phyloP scores from a whole-genome alignment of 345 rosid genomes.

The Hypericum perforatum region DNA sequence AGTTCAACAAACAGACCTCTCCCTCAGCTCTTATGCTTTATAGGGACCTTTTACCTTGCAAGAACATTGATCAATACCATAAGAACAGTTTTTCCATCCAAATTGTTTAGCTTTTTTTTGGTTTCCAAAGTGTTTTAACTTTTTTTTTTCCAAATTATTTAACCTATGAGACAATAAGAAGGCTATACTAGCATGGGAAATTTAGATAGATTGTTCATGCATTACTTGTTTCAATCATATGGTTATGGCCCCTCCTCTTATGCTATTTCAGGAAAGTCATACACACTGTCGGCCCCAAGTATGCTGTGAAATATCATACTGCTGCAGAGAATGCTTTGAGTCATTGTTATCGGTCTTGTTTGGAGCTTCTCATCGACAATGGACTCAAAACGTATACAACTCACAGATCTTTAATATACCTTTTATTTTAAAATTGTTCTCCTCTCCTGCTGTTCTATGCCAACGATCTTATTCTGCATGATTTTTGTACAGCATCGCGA shows the following conservation, averaged over 20 bases:
- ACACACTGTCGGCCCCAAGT: constrained; percentile 97
- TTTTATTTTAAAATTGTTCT: constrained; percentile 4
- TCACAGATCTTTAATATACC: constrained; percentile 4
- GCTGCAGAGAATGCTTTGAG: constrained; percentile 99
- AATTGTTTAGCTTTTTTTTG: no score
- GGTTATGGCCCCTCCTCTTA: background rate
- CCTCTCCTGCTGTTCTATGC: constrained; percentile 4
- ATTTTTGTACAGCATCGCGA: constrained; percentile 60
- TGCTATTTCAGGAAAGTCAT: constrained; percentile 26
- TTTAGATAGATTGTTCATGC: background rate
- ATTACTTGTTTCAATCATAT: background rate
- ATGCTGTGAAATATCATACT: constrained; percentile 92
- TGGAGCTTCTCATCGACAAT: constrained; percentile 83
- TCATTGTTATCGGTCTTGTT: constrained; percentile 93
- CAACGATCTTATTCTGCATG: constrained; percentile 24
- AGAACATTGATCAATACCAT: no score
- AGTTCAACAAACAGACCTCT: no score
- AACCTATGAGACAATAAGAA: no score
- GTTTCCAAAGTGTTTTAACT: no score
- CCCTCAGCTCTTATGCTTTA: no score
- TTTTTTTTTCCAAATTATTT: no score
- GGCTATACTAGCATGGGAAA: no score
- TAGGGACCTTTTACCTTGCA: no score
- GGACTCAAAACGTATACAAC: constrained; percentile 64
- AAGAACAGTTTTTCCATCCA: no score